Conservation (phyloP, 1,284 basidiomycete species). For the Chondrostereum purpureum region DNA sequence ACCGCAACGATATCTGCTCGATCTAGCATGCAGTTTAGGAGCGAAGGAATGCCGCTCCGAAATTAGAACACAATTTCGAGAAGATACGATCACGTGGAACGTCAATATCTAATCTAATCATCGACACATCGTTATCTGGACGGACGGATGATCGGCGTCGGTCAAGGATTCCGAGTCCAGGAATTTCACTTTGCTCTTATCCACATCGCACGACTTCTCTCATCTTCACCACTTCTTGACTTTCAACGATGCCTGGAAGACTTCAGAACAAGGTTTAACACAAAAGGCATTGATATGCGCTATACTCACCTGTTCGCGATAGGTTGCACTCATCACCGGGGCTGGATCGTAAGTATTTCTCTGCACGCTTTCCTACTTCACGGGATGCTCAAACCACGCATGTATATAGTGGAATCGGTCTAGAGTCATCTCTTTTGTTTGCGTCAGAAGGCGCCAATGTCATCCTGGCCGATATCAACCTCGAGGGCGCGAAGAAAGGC, state of each 20-base stretch:
- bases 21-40: neutral
- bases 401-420: slow-evolving; percentile 77
- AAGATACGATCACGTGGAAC: too few species aligned
- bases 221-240: slow-evolving; percentile 5
- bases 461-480: slow-evolving; percentile 83
- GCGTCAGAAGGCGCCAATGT: slow-evolving; percentile 88
- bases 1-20: neutral
- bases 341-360: slow-evolving; percentile 67
- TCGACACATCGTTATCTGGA: too few species aligned
- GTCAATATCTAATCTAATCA: neutral
- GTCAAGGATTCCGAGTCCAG: too few species aligned
- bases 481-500: slow-evolving; percentile 66
- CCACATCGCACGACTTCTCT: slow-evolving; percentile 5
- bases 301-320: slow-evolving; percentile 13
- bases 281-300: slow-evolving; percentile 2
- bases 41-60: neutral
- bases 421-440: slow-evolving; percentile 89
- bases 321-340: slow-evolving; percentile 80
- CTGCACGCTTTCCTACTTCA: slow-evolving; percentile 4
- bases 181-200: slow-evolving; percentile 6
- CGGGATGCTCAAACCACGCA: neutral
- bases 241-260: slow-evolving; percentile 52
- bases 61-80: too few species aligned
- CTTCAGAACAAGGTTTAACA: slow-evolving; percentile 58
- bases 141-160: too few species aligned